Evolutionary conservation across 345 rosid species (phyloP).

Genomic region (Gossypium mustelinum): DNA sequence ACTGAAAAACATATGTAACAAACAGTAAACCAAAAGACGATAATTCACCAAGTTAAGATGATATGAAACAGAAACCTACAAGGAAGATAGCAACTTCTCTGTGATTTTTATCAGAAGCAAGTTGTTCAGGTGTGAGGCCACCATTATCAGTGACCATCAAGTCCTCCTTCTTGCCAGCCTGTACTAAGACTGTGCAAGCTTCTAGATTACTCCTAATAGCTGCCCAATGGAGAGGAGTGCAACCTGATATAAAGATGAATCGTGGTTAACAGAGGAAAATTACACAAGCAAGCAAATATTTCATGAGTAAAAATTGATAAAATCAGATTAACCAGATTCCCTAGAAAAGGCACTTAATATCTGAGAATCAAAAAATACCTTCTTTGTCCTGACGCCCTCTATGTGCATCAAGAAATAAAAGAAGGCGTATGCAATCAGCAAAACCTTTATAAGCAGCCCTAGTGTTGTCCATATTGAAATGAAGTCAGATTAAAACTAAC

Average conservation of each 20-base stretch:
- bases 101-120: constrained; percentile 94
- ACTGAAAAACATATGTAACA: neutral
- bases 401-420: constrained; percentile 84
- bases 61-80: constrained; percentile 69
- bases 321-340: neutral
- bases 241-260: constrained; percentile 47
- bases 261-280: constrained; percentile 4
- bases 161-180: constrained; percentile 97
- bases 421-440: constrained; percentile 91
- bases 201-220: constrained; percentile 98
- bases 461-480: constrained; percentile 41
- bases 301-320: neutral
- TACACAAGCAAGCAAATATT: neutral
- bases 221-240: constrained; percentile 98
- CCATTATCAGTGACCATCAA: constrained; percentile 79
- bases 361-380: constrained; percentile 36
- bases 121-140: constrained; percentile 98
- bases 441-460: constrained; percentile 99
- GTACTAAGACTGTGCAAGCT: constrained; percentile 96
- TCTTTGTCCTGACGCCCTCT: constrained; percentile 98
- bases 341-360: neutral
- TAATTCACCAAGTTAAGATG: constrained; percentile 27
- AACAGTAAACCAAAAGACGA: constrained; percentile 11
- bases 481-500: constrained; percentile 17
- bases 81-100: constrained; percentile 99